Evolutionary conservation across 352 stramenopile genomes (phyloP).

Genomic region (Globisporangium echinulatum): DNA sequence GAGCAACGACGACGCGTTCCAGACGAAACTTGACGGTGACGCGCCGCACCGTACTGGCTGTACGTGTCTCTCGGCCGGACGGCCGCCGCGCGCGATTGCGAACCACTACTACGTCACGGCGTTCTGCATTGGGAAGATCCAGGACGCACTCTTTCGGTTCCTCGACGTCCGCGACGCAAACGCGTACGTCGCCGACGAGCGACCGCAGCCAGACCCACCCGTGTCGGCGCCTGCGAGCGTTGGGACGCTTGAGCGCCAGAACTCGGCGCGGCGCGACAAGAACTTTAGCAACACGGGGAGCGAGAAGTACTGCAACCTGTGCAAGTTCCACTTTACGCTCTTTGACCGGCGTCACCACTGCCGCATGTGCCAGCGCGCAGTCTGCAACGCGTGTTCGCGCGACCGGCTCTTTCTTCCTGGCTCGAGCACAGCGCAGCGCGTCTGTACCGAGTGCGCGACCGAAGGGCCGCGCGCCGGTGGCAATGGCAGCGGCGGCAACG

Average conservation of each 20-base stretch:
- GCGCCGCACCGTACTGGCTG: slow-evolving; percentile 78
- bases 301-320: slow-evolving; percentile 87
- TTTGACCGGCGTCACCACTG: slow-evolving; percentile 87
- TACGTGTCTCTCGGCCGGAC: slow-evolving; percentile 71
- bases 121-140: slow-evolving; percentile 86
- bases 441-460: slow-evolving; percentile 83
- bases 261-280: slow-evolving; percentile 31
- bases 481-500: not conserved
- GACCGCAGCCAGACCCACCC: slow-evolving; percentile 56
- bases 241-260: slow-evolving; percentile 45
- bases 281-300: slow-evolving; percentile 67
- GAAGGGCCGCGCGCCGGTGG: slow-evolving; percentile 65
- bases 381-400: slow-evolving; percentile 84
- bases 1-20: slow-evolving; percentile 72
- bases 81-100: slow-evolving; percentile 55
- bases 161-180: slow-evolving; percentile 72
- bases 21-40: slow-evolving; percentile 72
- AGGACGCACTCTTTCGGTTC: slow-evolving; percentile 82
- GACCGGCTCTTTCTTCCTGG: slow-evolving; percentile 79
- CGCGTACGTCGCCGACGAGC: slow-evolving; percentile 69
- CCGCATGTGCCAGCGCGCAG: slow-evolving; percentile 82
- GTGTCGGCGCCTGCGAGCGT: slow-evolving; percentile 36
- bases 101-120: slow-evolving; percentile 88
- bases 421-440: slow-evolving; percentile 82
- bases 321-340: slow-evolving; percentile 87